Conservation (phyloP, 1,139 yeast genomes). For the Geotrichum klebahnii region DNA sequence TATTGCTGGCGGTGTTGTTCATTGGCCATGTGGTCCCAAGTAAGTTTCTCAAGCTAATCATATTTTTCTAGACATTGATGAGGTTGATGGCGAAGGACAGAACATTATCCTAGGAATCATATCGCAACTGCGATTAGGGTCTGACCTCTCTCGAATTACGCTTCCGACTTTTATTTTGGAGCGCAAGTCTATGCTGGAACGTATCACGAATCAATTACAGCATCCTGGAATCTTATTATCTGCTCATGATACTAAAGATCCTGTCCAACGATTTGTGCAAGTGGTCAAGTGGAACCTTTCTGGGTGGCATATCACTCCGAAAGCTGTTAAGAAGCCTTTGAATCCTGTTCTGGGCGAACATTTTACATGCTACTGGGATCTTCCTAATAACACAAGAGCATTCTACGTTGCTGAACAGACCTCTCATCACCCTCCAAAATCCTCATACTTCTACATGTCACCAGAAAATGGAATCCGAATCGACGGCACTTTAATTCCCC, state of each 20-base stretch:
- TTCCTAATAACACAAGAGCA: constrained; percentile 64
- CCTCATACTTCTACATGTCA: constrained; percentile 82
- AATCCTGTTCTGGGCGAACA: constrained; percentile 92
- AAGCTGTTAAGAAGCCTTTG: constrained; percentile 94
- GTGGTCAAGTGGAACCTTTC: constrained; percentile 86
- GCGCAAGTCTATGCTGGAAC: constrained; percentile 91
- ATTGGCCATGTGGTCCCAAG: too few relatives aligned
- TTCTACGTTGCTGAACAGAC: constrained; percentile 90
- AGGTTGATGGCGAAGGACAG: constrained; percentile 85
- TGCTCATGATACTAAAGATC: constrained; percentile 58
- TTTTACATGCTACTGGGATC: constrained; percentile 88
- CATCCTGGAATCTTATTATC: constrained; percentile 71
- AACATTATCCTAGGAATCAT: constrained; percentile 81
- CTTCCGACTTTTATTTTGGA: constrained; percentile 92
- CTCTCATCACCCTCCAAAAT: constrained; percentile 97
- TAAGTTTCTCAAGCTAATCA: too few relatives aligned
- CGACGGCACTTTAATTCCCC: constrained; percentile 86
- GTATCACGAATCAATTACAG: constrained; percentile 84
- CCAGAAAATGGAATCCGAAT: constrained; percentile 79
- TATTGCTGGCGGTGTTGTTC: too few relatives aligned
- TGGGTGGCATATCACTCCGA: constrained; percentile 97
- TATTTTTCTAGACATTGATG: constrained; percentile 90
- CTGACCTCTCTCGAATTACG: constrained; percentile 84
- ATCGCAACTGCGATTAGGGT: constrained; percentile 86
- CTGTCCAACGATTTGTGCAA: constrained; percentile 61